Evolutionary conservation across 2,329 filamentous ascomycete species (phyloP).

Genomic region (Paraphoma sp.): DNA sequence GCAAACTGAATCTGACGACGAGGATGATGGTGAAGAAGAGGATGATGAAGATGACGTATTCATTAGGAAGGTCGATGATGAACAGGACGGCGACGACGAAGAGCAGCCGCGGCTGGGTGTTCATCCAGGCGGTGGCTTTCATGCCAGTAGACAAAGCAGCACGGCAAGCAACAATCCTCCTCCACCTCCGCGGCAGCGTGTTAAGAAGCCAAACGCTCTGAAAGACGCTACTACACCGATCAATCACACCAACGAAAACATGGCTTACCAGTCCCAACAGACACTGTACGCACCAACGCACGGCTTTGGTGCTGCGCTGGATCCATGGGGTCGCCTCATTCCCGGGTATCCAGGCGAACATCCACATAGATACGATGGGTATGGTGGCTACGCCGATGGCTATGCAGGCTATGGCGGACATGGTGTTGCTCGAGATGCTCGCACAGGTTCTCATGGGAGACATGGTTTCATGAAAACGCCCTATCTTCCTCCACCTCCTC

Average conservation of each 20-base stretch:
- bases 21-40: conserved; percentile 5
- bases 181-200: neutral
- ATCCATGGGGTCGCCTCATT: conserved; percentile 11
- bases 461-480: conserved; percentile 3
- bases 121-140: neutral
- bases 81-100: conserved; percentile 4
- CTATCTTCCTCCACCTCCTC: neutral
- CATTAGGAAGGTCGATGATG: conserved; percentile 1
- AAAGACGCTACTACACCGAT: too few species aligned
- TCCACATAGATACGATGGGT: conserved; percentile 6
- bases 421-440: neutral
- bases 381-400: conserved; percentile 7
- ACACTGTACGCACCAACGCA: neutral
- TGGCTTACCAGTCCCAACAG: neutral
- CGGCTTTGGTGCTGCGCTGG: conserved; percentile 1
- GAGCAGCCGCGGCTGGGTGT: neutral
- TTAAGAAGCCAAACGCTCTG: conserved; percentile 4
- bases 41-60: conserved; percentile 3
- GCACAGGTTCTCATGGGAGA: conserved; percentile 1
- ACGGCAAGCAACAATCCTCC: conserved; percentile 5
- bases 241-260: conserved; percentile 3
- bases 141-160: conserved; percentile 14
- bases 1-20: conserved; percentile 5
- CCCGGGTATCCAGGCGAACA: conserved; percentile 7
- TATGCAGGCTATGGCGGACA: conserved; percentile 1